Percentiles rank a stretch among this genome's conserved stretches.
phyloP scores from a whole-genome alignment of 495 filamentous ascomycete genomes.

The Aspergillus funiculosus region DNA sequence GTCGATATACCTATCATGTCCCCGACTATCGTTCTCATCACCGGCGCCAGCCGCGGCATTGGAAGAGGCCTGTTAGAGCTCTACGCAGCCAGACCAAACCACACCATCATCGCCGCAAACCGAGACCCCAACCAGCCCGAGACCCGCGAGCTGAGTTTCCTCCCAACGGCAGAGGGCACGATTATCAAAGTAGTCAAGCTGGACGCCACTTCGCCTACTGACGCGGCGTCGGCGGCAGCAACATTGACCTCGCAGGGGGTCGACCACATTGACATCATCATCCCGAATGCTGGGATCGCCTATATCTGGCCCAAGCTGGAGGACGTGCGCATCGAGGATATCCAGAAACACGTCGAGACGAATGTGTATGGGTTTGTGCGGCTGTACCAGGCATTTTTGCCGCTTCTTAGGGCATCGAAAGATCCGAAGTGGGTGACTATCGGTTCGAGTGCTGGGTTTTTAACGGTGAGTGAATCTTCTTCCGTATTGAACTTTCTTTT shows the following conservation, averaged over 20 bases:
- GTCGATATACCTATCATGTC: neutral
- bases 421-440: slow-evolving; percentile 36
- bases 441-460: slow-evolving; percentile 23
- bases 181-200: slow-evolving; percentile 38
- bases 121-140: slow-evolving; percentile 29
- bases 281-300: slow-evolving; percentile 46
- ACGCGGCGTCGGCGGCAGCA: slow-evolving; percentile 23
- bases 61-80: slow-evolving; percentile 3
- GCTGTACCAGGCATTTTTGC: slow-evolving; percentile 11
- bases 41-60: slow-evolving; percentile 8
- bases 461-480: slow-evolving; percentile 7
- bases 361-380: slow-evolving; percentile 12
- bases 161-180: slow-evolving; percentile 30
- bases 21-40: slow-evolving; percentile 7
- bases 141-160: slow-evolving; percentile 19
- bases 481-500: no score
- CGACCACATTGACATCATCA: slow-evolving; percentile 40
- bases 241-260: slow-evolving; percentile 28
- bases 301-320: slow-evolving; percentile 14
- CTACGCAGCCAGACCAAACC: slow-evolving; percentile 5
- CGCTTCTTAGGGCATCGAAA: slow-evolving; percentile 27
- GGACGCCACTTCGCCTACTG: slow-evolving; percentile 28
- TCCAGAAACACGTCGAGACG: slow-evolving; percentile 17
- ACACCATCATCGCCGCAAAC: slow-evolving; percentile 43
- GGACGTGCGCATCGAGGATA: slow-evolving; percentile 20